Evolutionary conservation across 257 asterid genomes (phyloP).

Genomic region (Cynanchum wilfordii): DNA sequence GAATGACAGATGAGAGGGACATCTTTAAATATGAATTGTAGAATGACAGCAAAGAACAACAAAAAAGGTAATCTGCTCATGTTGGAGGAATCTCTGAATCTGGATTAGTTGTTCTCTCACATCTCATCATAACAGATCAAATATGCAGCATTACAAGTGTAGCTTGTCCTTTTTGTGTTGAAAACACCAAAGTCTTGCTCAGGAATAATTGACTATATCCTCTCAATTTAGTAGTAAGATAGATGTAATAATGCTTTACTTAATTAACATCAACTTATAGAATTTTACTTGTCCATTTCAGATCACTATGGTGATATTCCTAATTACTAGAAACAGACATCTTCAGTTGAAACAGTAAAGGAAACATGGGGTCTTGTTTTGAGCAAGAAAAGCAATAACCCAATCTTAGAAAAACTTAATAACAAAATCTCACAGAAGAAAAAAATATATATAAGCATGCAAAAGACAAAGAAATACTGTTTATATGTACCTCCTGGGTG

Average conservation of each 20-base stretch:
- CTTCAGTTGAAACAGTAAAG: not conserved
- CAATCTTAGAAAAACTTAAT: not conserved
- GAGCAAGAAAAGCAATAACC: too few species aligned
- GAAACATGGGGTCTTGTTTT: not conserved
- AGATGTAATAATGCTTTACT: not conserved
- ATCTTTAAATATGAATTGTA: not conserved
- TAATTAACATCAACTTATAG: not conserved
- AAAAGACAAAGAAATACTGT: not conserved
- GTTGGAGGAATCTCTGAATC: not conserved
- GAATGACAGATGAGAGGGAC: not conserved
- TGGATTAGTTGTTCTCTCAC: not conserved
- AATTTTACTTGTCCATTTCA: not conserved
- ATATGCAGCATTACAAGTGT: not conserved
- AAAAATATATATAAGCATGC: not conserved
- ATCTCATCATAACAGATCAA: not conserved
- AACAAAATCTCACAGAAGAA: not conserved
- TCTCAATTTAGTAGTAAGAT: not conserved
- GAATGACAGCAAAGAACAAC: not conserved
- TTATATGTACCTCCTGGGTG: slow-evolving; percentile 87
- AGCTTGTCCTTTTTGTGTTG: not conserved
- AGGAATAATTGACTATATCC: not conserved
- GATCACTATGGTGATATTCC: not conserved
- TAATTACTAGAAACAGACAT: not conserved
- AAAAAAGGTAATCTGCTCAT: not conserved
- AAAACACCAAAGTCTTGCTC: not conserved